Percentiles rank a stretch among this genome's conserved stretches.
Conservation (phyloP, 345 rosid genomes). For the Rhodamnia argentea region DNA sequence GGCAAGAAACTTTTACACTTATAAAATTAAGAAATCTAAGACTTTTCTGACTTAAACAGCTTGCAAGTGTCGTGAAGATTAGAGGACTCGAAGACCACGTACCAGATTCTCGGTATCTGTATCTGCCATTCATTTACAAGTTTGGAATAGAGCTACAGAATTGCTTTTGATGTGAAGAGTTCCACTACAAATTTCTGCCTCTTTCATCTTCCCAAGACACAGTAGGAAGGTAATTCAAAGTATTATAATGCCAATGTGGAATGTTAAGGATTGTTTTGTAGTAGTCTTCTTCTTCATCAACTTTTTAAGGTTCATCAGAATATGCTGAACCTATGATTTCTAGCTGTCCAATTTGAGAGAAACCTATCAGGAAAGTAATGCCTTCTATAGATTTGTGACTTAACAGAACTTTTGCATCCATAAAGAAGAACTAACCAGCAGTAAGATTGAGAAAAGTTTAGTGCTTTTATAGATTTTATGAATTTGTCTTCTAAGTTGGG, state of each 20-base stretch:
- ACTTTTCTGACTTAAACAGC: constrained; percentile 4
- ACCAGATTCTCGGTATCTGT: no score
- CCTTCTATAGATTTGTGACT: neutral
- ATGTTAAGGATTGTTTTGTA: no score
- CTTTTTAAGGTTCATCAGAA: neutral
- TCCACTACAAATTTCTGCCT: no score
- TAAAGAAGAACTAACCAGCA: neutral
- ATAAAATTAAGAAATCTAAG: constrained; percentile 43
- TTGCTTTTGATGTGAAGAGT: no score
- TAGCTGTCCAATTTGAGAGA: neutral
- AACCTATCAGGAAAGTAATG: neutral
- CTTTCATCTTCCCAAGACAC: no score
- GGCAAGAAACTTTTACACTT: constrained; percentile 61
- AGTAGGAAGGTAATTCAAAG: no score
- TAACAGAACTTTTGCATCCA: neutral
- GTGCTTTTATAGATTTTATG: neutral
- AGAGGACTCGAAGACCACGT: no score
- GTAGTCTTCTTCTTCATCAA: no score
- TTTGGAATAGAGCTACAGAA: no score
- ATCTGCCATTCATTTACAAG: no score
- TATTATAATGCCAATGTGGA: no score
- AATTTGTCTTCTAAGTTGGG: neutral
- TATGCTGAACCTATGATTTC: neutral
- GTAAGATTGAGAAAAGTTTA: neutral
- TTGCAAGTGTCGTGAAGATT: no score